A percentile compares a stretch with the other conserved stretches of the same genome.
Evolutionary conservation across 2,329 filamentous ascomycete genomes (phyloP).

Genomic region (Thermoascus crustaceus): DNA sequence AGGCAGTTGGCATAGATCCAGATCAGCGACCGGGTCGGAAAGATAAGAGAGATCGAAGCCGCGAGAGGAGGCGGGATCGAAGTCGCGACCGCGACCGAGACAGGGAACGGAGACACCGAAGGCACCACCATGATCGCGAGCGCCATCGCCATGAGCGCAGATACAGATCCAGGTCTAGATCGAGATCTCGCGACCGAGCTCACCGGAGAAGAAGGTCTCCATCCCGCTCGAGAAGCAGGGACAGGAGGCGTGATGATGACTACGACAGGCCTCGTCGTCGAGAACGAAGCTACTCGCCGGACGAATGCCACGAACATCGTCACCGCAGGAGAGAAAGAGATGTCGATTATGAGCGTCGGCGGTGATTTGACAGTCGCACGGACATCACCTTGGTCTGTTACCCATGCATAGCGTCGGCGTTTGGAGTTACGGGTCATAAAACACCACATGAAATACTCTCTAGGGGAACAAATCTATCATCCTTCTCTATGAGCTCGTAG

Average conservation of each 20-base stretch:
- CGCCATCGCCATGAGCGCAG: constrained; percentile 26
- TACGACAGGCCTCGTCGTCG: constrained; percentile 16
- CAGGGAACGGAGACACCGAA: constrained; percentile 41
- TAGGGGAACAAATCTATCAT: constrained; percentile 1
- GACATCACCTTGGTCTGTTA: not conserved
- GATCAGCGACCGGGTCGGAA: constrained; percentile 16
- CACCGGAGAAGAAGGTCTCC: constrained; percentile 17
- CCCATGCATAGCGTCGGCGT: constrained; percentile 11
- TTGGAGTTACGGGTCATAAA: constrained; percentile 2
- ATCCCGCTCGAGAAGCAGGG: constrained; percentile 23
- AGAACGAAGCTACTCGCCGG: constrained; percentile 17
- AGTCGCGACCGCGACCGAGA: constrained; percentile 20
- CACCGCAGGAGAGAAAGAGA: constrained; percentile 21
- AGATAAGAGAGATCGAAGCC: constrained; percentile 24
- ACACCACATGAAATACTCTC: not conserved
- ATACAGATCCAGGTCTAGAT: constrained; percentile 21
- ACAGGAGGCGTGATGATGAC: constrained; percentile 18
- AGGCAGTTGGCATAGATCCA: constrained; percentile 16
- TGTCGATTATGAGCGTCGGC: constrained; percentile 16
- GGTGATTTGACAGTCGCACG: constrained; percentile 10
- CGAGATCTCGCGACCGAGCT: constrained; percentile 18
- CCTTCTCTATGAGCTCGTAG: not conserved
- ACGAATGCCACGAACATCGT: constrained; percentile 16
- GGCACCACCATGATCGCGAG: constrained; percentile 21
- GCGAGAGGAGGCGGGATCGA: constrained; percentile 22